Conservation (phyloP, 495 filamentous ascomycete genomes). For the Massariosphaeria phaeospora region DNA sequence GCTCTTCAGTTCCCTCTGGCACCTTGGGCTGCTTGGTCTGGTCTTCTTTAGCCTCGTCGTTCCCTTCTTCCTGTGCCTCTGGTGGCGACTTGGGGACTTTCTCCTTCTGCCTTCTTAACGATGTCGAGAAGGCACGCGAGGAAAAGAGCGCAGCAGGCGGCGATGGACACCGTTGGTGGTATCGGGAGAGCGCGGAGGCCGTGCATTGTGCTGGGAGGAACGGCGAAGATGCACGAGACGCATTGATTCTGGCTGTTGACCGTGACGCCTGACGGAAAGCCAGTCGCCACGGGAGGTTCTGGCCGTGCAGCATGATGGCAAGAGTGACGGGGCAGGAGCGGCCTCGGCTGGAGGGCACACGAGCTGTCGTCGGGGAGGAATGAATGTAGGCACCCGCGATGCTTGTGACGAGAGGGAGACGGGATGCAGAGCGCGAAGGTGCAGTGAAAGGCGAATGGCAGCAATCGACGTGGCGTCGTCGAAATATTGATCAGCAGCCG, state of each 20-base stretch:
- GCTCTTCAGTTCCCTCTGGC: constrained; percentile 42
- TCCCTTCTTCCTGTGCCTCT: constrained; percentile 27
- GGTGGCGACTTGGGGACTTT: constrained; percentile 32
- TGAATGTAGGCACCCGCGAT: neutral
- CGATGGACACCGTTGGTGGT: constrained; percentile 1
- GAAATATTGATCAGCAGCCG: constrained; percentile 22
- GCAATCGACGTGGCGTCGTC: constrained; percentile 2
- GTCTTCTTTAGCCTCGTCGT: constrained; percentile 46
- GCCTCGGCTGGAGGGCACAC: neutral
- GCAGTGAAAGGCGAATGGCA: neutral
- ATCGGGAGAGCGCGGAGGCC: constrained; percentile 5
- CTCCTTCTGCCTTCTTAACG: constrained; percentile 40
- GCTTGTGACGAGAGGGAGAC: neutral
- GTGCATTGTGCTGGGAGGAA: constrained; percentile 9
- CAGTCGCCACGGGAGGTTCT: constrained; percentile 48
- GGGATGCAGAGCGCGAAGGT: neutral
- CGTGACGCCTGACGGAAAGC: constrained; percentile 40
- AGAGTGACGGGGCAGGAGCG: neutral
- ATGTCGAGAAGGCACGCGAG: constrained; percentile 40
- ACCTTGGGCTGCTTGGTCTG: constrained; percentile 46
- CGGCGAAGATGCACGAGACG: neutral
- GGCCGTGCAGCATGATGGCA: constrained; percentile 48
- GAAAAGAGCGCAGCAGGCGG: constrained; percentile 15
- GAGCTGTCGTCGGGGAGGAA: neutral
- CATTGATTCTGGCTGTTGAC: constrained; percentile 11